Evolutionary conservation across 106 monocot species (phyloP).

Genomic region (Posidonia australis): DNA sequence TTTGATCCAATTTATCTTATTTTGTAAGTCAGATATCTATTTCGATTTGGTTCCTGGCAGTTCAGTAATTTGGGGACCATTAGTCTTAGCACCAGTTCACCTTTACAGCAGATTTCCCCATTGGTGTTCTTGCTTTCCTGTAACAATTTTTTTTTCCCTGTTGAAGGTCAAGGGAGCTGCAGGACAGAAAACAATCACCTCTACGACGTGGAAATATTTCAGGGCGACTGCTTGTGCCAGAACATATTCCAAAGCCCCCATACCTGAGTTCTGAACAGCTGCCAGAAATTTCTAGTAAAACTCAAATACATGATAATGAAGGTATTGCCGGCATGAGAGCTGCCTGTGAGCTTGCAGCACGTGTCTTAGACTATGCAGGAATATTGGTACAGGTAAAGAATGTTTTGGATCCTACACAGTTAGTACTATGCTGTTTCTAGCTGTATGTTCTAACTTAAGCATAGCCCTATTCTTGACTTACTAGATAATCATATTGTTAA

Average conservation of each 20-base stretch:
- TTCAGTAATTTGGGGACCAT: too few species aligned
- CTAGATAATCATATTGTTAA: neutral
- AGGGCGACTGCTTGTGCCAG: constrained; percentile 59
- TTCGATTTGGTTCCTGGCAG: too few species aligned
- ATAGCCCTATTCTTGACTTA: neutral
- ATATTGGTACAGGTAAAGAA: constrained; percentile 66
- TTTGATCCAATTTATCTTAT: too few species aligned
- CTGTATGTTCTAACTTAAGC: too few species aligned
- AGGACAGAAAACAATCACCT: constrained; percentile 55
- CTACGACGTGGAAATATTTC: constrained; percentile 74
- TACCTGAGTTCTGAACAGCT: constrained; percentile 55
- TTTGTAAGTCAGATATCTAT: too few species aligned
- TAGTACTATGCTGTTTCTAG: too few species aligned
- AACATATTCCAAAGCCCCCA: constrained; percentile 73
- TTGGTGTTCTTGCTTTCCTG: neutral
- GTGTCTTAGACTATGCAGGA: constrained; percentile 84
- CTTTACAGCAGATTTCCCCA: too few species aligned
- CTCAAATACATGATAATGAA: constrained; percentile 75
- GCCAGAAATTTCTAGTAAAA: constrained; percentile 58
- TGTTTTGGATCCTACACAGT: too few species aligned
- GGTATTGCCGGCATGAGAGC: constrained; percentile 79
- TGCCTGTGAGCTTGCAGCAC: constrained; percentile 91
- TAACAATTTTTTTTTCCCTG: neutral
- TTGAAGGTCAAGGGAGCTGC: constrained; percentile 53
- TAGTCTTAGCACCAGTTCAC: too few species aligned